A percentile compares a stretch with the other conserved stretches of the same genome.
Conservation (phyloP, 768 basidiomycete genomes). For the Lyophyllum decastes region DNA sequence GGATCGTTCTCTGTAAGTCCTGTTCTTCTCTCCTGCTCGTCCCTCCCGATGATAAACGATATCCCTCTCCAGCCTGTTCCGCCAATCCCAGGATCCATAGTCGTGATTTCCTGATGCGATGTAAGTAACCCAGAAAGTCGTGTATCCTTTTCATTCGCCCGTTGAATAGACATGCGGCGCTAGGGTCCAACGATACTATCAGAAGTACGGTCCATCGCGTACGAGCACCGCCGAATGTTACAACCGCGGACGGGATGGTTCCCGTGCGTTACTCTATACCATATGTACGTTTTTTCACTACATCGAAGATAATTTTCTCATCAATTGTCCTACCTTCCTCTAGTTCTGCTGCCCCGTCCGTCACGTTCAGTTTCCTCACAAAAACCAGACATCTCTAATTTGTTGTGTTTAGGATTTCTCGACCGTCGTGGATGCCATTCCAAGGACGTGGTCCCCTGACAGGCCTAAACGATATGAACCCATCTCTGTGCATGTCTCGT, state of each 20-base stretch:
- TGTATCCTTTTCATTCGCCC: background rate
- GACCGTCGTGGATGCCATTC: constrained; percentile 49
- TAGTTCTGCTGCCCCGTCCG: constrained; percentile 37
- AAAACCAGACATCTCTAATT: constrained; percentile 15
- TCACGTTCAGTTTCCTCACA: background rate
- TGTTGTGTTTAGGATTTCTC: constrained; percentile 33
- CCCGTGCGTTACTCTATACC: constrained; percentile 64
- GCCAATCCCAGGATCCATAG: constrained; percentile 44
- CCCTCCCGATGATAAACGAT: background rate
- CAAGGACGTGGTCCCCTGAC: constrained; percentile 47
- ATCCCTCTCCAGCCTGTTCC: constrained; percentile 32
- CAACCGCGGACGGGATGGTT: constrained; percentile 33
- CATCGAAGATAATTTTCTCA: background rate
- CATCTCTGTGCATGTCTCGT: constrained; percentile 39
- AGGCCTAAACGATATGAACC: constrained; percentile 53
- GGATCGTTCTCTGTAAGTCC: constrained; percentile 37
- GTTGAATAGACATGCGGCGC: background rate
- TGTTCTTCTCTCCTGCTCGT: background rate
- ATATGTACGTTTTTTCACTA: constrained; percentile 44
- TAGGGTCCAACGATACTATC: constrained; percentile 48
- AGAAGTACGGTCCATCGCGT: constrained; percentile 58
- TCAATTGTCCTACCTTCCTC: background rate
- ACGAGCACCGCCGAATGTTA: constrained; percentile 32
- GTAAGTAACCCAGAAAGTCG: constrained; percentile 31
- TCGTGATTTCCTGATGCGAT: constrained; percentile 56